Conservation (phyloP, 495 filamentous ascomycete species). For the Aspergillus kassunensis region DNA sequence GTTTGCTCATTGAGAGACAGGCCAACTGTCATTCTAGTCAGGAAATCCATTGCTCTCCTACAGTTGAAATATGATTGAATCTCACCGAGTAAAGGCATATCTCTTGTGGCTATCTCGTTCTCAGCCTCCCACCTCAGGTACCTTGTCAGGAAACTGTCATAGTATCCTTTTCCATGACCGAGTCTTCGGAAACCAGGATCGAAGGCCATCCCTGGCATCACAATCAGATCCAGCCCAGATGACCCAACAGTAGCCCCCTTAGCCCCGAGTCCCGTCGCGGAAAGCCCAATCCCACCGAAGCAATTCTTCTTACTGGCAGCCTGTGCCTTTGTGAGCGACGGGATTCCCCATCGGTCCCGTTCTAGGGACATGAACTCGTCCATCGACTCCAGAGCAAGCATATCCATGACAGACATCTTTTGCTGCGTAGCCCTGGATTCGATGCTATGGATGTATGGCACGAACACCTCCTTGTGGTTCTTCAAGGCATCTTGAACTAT, state of each 20-base stretch:
- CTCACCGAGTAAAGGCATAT: conserved; percentile 65
- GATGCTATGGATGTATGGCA: conserved; percentile 77
- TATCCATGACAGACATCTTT: conserved; percentile 75
- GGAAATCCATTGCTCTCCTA: conserved; percentile 15
- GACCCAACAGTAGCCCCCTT: conserved; percentile 27
- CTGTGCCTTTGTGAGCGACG: conserved; percentile 62
- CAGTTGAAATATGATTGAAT: conserved; percentile 13
- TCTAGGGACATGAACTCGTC: conserved; percentile 72
- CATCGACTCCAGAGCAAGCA: conserved; percentile 72
- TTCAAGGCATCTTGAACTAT: conserved; percentile 78
- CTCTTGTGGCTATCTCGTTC: conserved; percentile 33
- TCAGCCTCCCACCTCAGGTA: conserved; percentile 51
- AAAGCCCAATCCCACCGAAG: conserved; percentile 50
- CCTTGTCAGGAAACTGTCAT: conserved; percentile 83
- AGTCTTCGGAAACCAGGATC: conserved; percentile 70
- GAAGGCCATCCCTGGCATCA: conserved; percentile 94
- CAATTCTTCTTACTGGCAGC: conserved; percentile 62
- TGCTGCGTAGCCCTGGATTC: conserved; percentile 37
- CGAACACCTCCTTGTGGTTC: conserved; percentile 78
- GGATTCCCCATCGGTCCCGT: conserved; percentile 88
- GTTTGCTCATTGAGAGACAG: conserved; percentile 86
- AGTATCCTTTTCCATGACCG: conserved; percentile 95
- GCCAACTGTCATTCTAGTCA: conserved; percentile 58
- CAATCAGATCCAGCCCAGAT: conserved; percentile 73
- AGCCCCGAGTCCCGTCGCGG: conserved; percentile 9